Evolutionary conservation across 1,139 yeast species (phyloP), one percentile per base, ranked within the genome.

Genomic region (Scheffersomyces titani): DNA sequence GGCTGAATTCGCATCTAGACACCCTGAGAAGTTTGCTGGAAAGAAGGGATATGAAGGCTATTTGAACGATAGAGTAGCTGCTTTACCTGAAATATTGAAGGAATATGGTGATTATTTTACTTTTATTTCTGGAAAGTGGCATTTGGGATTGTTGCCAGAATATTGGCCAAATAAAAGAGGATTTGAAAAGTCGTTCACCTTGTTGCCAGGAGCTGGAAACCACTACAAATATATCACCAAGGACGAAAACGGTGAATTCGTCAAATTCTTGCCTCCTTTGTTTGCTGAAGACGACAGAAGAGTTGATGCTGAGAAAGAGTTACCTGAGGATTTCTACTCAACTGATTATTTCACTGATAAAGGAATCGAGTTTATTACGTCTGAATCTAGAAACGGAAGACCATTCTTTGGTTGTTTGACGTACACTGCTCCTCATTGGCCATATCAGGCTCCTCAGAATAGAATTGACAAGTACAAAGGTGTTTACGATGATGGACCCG

Each of bases 391-490:
- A 51, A 59, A 64, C 2, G 78, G 69, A n/a, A 67, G 78, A 59
- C 88, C 88, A 7, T 84, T 82, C 59, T 81, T 83, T 60, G 86
- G 85, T 1, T 69, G 75, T 51, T 67, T 84, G 56, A 83, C 88
- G 1, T 83, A 81, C 60, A 83, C 87, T 4, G 87, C 88, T 1
- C 88, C 88, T 2, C 88, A 84, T 65, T 84, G 88, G 88, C 88
- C 88, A 6, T 75, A 77, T 58, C 88, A 84, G 67, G 88, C 88
- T 0, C 86, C 86, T 2, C 68, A 69, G 51, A 81, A 81, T 6
- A 63, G 73, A 20, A 75, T 82, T 55, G 74, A 69, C 3, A 83
- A 83, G 59, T 84, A 84, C 67, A 71, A 72, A 53, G 87, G 86
- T 1, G 62, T 68, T 11, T 83, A 84, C 63, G 79, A 81, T 61